Evolutionary conservation across 805 yeast genomes (phyloP).

Genomic region (Candida oleophila): DNA sequence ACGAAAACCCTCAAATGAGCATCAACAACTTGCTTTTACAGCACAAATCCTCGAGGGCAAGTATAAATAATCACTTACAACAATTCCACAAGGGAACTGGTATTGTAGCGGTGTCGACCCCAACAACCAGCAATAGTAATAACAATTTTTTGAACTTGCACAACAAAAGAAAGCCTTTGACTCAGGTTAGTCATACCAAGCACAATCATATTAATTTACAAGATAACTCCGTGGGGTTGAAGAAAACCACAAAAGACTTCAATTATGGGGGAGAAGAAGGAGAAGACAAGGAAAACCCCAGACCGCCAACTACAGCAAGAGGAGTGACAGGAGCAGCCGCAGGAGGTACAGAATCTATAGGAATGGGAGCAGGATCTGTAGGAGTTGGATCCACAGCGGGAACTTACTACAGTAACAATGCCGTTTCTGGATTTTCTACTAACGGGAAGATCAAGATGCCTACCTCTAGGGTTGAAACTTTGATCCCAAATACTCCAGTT

Average conservation of each 20-base stretch:
- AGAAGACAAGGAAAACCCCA: constrained; percentile 8
- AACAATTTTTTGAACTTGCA: not conserved
- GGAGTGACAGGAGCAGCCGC: not conserved
- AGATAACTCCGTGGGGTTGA: constrained; percentile 39
- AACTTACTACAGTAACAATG: not conserved
- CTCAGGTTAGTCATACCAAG: constrained; percentile 12
- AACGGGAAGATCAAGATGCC: constrained; percentile 55
- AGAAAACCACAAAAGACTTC: constrained; percentile 23
- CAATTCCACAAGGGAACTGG: constrained; percentile 11
- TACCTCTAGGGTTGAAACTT: constrained; percentile 38
- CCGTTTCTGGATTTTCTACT: constrained; percentile 42
- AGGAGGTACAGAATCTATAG: not conserved
- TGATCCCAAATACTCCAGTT: constrained; percentile 69
- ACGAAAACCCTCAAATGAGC: constrained; percentile 39
- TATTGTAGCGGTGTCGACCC: not conserved
- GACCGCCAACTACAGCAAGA: no score
- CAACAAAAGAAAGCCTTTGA: constrained; percentile 8
- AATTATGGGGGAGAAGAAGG: constrained; percentile 1
- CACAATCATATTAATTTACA: constrained; percentile 39
- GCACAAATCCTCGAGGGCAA: constrained; percentile 35
- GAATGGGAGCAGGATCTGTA: not conserved
- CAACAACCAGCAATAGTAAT: constrained; percentile 1
- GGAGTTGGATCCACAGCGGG: not conserved
- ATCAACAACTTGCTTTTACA: constrained; percentile 37
- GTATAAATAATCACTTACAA: constrained; percentile 28